phyloP scores from a whole-genome alignment of 805 yeast genomes.

The Wickerhamiella lipophila region DNA sequence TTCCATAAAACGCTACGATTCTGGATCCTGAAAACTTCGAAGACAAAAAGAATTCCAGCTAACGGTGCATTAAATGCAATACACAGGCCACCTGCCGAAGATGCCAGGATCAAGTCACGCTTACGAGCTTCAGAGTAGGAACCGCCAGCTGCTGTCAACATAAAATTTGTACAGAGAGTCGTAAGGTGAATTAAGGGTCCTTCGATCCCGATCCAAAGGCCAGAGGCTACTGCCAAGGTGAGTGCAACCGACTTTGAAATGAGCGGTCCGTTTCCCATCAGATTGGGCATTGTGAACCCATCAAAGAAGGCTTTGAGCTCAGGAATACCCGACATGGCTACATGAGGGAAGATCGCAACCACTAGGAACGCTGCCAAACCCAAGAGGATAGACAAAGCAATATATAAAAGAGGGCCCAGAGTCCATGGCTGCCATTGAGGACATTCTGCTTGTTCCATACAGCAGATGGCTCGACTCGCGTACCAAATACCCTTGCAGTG shows the following conservation, averaged over 20 bases:
- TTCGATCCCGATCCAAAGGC: slow-evolving; percentile 74
- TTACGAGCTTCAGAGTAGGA: slow-evolving; percentile 24
- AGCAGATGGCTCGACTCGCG: slow-evolving; percentile 7
- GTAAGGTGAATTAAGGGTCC: slow-evolving; percentile 79
- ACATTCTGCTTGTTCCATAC: slow-evolving; percentile 5
- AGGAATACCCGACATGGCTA: slow-evolving; percentile 53
- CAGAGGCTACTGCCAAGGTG: slow-evolving; percentile 56
- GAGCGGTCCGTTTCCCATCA: slow-evolving; percentile 42
- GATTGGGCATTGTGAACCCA: slow-evolving; percentile 46
- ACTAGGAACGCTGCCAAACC: slow-evolving; percentile 33
- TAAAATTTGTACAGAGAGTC: slow-evolving; percentile 33
- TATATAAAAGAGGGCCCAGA: slow-evolving; percentile 30
- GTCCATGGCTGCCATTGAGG: slow-evolving; percentile 16
- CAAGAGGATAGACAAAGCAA: slow-evolving; percentile 30
- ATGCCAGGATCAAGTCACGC: slow-evolving; percentile 59
- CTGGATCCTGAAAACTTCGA: slow-evolving; percentile 33
- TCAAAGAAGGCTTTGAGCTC: slow-evolving; percentile 57
- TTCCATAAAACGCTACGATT: slow-evolving; percentile 67
- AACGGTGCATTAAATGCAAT: slow-evolving; percentile 81
- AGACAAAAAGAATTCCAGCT: slow-evolving; percentile 71
- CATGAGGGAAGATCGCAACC: slow-evolving; percentile 28
- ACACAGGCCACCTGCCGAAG: slow-evolving; percentile 72
- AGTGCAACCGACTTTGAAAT: slow-evolving; percentile 45
- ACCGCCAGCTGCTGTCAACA: background rate
- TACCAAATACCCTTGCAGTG: slow-evolving; percentile 13